Conservation (phyloP, 495 filamentous ascomycete species). For the Talaromyces nanjingensis region DNA sequence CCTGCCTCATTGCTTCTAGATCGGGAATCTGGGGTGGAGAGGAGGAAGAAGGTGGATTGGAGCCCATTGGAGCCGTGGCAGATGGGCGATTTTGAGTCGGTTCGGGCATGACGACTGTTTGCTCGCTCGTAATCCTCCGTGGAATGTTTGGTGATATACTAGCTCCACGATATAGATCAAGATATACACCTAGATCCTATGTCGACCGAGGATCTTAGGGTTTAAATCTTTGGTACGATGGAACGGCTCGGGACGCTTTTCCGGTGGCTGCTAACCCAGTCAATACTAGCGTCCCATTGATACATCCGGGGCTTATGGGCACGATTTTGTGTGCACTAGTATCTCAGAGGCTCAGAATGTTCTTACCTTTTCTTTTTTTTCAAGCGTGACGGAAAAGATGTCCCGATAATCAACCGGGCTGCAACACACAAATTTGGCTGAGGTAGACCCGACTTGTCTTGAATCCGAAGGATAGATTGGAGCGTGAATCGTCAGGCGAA, state of each 20-base stretch:
- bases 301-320: neutral
- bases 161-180: neutral
- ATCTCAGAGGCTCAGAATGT: neutral
- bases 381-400: neutral
- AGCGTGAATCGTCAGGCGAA: neutral
- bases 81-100: neutral
- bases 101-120: neutral
- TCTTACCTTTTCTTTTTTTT: neutral
- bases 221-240: neutral
- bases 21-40: neutral
- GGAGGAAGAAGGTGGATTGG: neutral
- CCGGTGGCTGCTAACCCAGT: conserved; percentile 1
- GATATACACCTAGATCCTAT: neutral
- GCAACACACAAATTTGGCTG: neutral
- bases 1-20: neutral
- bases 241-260: neutral
- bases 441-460: neutral
- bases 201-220: neutral
- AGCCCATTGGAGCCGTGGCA: neutral
- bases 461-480: neutral
- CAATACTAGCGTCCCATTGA: neutral
- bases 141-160: neutral
- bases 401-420: neutral
- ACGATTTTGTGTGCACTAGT: neutral
- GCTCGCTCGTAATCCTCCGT: neutral